phyloP scores from a whole-genome alignment of 2,329 filamentous ascomycete species.

The Fusarium sp. region DNA sequence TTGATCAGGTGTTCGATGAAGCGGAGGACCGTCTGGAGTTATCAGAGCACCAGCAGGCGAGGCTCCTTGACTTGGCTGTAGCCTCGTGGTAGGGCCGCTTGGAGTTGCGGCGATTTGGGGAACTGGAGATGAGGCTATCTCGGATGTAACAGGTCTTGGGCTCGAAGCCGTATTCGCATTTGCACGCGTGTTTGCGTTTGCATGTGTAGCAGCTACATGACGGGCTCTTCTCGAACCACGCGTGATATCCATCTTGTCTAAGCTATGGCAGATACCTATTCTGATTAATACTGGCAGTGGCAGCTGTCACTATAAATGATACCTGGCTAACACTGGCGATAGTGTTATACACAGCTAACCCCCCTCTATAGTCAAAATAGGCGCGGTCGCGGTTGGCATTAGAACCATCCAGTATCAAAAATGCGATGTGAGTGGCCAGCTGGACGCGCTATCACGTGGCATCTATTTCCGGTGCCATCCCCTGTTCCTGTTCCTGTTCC shows the following conservation, averaged over 20 bases:
- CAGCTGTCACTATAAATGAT: slow-evolving; percentile 1
- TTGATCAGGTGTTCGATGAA: slow-evolving; percentile 49
- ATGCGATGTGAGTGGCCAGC: slow-evolving; percentile 24
- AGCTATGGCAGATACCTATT: too few relatives aligned
- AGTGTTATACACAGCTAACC: background rate
- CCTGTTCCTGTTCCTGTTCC: background rate
- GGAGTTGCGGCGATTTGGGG: slow-evolving; percentile 31
- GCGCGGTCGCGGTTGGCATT: slow-evolving; percentile 28
- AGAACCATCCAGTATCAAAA: background rate
- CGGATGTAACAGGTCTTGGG: slow-evolving; percentile 21
- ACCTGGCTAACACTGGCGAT: slow-evolving; percentile 3
- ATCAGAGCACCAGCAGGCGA: slow-evolving; percentile 38
- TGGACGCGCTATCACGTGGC: slow-evolving; percentile 38
- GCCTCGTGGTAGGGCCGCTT: slow-evolving; percentile 28
- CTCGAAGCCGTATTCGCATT: slow-evolving; percentile 27
- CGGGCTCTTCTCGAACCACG: slow-evolving; percentile 41
- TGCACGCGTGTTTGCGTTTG: slow-evolving; percentile 9
- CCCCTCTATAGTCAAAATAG: slow-evolving; percentile 20
- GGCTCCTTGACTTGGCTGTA: slow-evolving; percentile 32
- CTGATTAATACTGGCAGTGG: background rate
- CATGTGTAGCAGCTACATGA: slow-evolving; percentile 40
- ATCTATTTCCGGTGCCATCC: slow-evolving; percentile 3
- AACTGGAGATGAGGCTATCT: slow-evolving; percentile 36
- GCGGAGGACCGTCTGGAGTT: slow-evolving; percentile 44
- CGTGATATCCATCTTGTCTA: slow-evolving; percentile 35